phyloP scores from a whole-genome alignment of 257 asterid species.

The Capsicum baccatum region DNA sequence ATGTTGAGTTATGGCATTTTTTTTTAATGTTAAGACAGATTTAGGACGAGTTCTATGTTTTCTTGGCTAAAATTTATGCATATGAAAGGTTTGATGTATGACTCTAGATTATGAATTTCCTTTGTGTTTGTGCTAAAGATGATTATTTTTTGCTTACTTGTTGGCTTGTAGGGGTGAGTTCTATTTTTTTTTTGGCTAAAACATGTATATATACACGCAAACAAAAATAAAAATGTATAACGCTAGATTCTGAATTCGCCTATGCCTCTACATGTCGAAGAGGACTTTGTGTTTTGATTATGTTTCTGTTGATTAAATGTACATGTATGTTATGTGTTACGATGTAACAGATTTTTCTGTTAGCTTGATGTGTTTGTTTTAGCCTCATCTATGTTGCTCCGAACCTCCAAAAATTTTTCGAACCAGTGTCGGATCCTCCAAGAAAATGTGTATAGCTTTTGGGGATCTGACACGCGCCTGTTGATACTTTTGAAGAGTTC shows the following conservation, averaged over 20 bases:
- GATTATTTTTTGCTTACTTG: neutral
- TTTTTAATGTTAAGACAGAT: too few species aligned
- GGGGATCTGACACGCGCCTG: accelerated
- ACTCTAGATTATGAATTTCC: neutral
- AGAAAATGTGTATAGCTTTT: neutral
- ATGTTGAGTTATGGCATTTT: neutral
- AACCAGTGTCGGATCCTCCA: neutral
- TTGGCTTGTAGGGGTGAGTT: neutral
- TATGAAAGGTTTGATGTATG: neutral
- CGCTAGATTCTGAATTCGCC: neutral
- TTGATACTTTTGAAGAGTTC: neutral
- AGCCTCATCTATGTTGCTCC: too few species aligned
- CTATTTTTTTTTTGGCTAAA: too few species aligned
- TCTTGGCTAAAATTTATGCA: neutral
- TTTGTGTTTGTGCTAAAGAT: neutral
- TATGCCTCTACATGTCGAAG: neutral
- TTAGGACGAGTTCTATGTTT: neutral
- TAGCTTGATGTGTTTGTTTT: too few species aligned
- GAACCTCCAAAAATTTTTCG: too few species aligned
- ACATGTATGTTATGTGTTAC: too few species aligned
- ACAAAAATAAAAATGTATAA: too few species aligned
- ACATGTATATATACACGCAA: too few species aligned
- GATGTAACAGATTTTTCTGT: too few species aligned
- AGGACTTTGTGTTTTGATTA: neutral
- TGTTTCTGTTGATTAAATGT: neutral